A percentile compares a stretch with the other conserved stretches of the same genome.
Conservation (phyloP, 371 early-diverging fungal genomes). For the Syncephalastrum contaminatum region DNA sequence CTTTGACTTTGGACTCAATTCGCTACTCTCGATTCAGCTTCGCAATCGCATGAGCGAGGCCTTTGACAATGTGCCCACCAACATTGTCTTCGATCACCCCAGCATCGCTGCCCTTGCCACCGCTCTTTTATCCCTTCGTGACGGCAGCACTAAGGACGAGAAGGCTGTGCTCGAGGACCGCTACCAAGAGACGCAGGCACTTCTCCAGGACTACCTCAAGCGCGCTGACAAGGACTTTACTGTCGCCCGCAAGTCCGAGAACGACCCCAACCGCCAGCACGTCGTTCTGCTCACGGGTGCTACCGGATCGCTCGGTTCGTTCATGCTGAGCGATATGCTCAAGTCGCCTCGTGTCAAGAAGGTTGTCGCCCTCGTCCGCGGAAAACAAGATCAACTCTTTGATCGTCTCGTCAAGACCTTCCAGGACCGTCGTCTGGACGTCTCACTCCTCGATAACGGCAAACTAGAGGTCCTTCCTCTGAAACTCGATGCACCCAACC, state of each 20-base stretch:
- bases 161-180: slow-evolving; percentile 5
- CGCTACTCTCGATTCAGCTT: slow-evolving; percentile 12
- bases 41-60: slow-evolving; percentile 14
- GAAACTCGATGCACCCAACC: slow-evolving; percentile 13
- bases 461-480: slow-evolving; percentile 9
- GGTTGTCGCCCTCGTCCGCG: slow-evolving; percentile 28
- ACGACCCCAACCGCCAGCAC: slow-evolving; percentile 2
- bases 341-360: slow-evolving; percentile 19
- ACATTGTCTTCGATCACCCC: slow-evolving; percentile 34
- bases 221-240: slow-evolving; percentile 26
- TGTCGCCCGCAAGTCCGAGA: slow-evolving; percentile 3
- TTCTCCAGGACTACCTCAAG: slow-evolving; percentile 14
- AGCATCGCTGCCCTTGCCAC: slow-evolving; percentile 16
- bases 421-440: slow-evolving; percentile 19
- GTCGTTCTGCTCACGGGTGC: slow-evolving; percentile 43
- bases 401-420: slow-evolving; percentile 20
- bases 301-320: slow-evolving; percentile 40
- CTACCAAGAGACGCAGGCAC: slow-evolving; percentile 9
- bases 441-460: slow-evolving; percentile 1
- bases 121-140: slow-evolving; percentile 1
- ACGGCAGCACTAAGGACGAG: background rate
- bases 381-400: slow-evolving; percentile 19
- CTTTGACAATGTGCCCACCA: slow-evolving; percentile 25
- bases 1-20: slow-evolving; percentile 20
- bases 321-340: slow-evolving; percentile 29